Evolutionary conservation across 768 basidiomycete genomes (phyloP).

Genomic region (Xerocomellus chrysenteron): DNA sequence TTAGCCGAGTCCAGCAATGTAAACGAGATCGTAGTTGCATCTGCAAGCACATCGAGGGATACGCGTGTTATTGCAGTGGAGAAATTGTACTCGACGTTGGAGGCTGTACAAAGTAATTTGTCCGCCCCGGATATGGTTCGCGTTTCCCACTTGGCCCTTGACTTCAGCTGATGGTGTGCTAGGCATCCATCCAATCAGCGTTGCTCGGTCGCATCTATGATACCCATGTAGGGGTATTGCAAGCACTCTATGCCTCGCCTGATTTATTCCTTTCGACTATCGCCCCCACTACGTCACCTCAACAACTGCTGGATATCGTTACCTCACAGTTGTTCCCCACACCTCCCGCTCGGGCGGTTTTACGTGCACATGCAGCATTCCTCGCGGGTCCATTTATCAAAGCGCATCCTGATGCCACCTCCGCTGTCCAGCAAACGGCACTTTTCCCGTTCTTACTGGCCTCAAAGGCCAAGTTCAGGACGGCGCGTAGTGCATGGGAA

Average conservation of each 20-base stretch:
- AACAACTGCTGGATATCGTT: constrained; percentile 23
- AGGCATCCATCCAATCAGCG: constrained; percentile 62
- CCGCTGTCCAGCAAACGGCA: constrained; percentile 46
- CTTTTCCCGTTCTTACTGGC: constrained; percentile 76
- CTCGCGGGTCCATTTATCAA: constrained; percentile 46
- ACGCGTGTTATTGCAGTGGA: constrained; percentile 61
- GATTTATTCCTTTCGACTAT: constrained; percentile 42
- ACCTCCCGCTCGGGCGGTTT: constrained; percentile 49
- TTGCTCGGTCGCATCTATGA: constrained; percentile 73
- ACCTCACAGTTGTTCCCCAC: constrained; percentile 29
- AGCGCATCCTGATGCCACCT: constrained; percentile 24
- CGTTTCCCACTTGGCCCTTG: not conserved
- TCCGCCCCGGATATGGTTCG: constrained; percentile 38
- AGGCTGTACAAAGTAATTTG: constrained; percentile 17
- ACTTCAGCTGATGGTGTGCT: constrained; percentile 2
- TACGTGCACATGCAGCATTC: constrained; percentile 60
- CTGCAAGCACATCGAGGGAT: constrained; percentile 59
- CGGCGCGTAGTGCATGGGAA: constrained; percentile 69
- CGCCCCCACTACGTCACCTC: constrained; percentile 14
- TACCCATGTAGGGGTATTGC: constrained; percentile 55
- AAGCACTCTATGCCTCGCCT: constrained; percentile 62
- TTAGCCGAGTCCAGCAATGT: constrained; percentile 32
- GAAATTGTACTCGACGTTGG: constrained; percentile 46
- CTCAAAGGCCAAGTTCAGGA: constrained; percentile 69
- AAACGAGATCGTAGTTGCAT: constrained; percentile 49